These are phyloP conservation scores for Hymenoscyphus linearis DNA, from an alignment of 2,329 filamentous ascomycete species.

Conservation along the genomic window DNA sequence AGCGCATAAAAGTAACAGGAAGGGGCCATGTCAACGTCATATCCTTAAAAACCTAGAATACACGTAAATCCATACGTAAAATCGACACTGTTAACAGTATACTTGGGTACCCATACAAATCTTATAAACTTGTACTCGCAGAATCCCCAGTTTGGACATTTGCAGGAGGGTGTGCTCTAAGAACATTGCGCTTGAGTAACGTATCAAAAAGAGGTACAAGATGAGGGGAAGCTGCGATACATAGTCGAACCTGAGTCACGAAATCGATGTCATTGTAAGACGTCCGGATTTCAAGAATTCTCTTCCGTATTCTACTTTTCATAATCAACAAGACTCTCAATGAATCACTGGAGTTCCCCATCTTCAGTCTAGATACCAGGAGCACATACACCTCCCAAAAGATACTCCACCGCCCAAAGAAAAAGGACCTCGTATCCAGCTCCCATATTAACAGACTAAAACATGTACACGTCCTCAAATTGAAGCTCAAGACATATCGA, in stretches of 20 bases:
- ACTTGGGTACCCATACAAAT: no score
- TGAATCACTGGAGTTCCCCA: background rate
- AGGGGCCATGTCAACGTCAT: background rate
- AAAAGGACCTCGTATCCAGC: background rate
- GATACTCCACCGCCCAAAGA: background rate
- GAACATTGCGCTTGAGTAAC: no score
- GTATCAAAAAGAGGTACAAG: background rate
- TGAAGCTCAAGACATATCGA: no score
- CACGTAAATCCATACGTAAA: no score
- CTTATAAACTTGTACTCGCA: background rate
- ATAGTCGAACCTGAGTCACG: background rate
- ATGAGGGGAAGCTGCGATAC: background rate
- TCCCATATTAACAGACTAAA: background rate
- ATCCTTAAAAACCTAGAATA: no score
- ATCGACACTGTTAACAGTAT: no score
- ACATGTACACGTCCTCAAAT: no score
- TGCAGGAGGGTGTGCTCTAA: background rate
- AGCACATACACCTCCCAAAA: background rate
- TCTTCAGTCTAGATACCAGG: background rate
- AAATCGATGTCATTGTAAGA: background rate
- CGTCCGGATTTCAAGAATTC: background rate
- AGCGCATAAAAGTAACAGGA: background rate
- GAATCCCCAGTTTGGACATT: background rate
- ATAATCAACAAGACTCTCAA: background rate
- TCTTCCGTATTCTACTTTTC: background rate